These are phyloP conservation scores for Kazachstania sp. DNA, from an alignment of 1,139 yeast genomes.

Conservation along the genomic window DNA sequence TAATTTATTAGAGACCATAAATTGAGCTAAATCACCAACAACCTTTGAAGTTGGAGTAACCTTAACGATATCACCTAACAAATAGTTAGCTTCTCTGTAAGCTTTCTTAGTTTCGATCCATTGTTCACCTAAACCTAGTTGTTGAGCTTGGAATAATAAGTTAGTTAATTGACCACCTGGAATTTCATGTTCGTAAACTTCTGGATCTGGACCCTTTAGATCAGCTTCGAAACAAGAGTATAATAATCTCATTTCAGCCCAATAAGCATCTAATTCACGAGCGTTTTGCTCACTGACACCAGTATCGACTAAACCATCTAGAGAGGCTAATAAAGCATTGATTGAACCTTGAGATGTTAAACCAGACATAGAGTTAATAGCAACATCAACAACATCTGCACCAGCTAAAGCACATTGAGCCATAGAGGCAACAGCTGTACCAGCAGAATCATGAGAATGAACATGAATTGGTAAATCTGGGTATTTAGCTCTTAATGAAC, in stretches of 20 bases:
- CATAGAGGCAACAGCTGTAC: slow-evolving; percentile 98
- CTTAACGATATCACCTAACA: slow-evolving; percentile 93
- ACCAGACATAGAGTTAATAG: slow-evolving; percentile 95
- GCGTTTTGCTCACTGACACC: slow-evolving; percentile 61
- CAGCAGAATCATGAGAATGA: slow-evolving; percentile 98
- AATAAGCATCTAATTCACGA: slow-evolving; percentile 81
- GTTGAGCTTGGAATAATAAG: slow-evolving; percentile 96
- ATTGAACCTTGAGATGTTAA: slow-evolving; percentile 97
- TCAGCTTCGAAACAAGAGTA: slow-evolving; percentile 98
- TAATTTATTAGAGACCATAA: slow-evolving; percentile 93
- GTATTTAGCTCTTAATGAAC: slow-evolving; percentile 73
- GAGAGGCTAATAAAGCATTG: slow-evolving; percentile 82
- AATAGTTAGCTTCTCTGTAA: slow-evolving; percentile 78
- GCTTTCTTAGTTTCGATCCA: slow-evolving; percentile 95
- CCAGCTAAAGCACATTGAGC: slow-evolving; percentile 91
- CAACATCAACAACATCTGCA: slow-evolving; percentile 97
- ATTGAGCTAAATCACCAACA: slow-evolving; percentile 97
- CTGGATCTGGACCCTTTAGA: slow-evolving; percentile 98
- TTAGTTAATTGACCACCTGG: slow-evolving; percentile 99
- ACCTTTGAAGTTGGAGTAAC: slow-evolving; percentile 99
- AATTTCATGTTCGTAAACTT: slow-evolving; percentile 94
- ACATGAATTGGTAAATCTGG: slow-evolving; percentile 96
- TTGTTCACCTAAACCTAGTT: slow-evolving; percentile 90
- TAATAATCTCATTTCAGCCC: slow-evolving; percentile 97
- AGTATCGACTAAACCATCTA: slow-evolving; percentile 77